Evolutionary conservation across 805 yeast genomes (phyloP).

Genomic region (Wickerhamomyces rabaulensis): DNA sequence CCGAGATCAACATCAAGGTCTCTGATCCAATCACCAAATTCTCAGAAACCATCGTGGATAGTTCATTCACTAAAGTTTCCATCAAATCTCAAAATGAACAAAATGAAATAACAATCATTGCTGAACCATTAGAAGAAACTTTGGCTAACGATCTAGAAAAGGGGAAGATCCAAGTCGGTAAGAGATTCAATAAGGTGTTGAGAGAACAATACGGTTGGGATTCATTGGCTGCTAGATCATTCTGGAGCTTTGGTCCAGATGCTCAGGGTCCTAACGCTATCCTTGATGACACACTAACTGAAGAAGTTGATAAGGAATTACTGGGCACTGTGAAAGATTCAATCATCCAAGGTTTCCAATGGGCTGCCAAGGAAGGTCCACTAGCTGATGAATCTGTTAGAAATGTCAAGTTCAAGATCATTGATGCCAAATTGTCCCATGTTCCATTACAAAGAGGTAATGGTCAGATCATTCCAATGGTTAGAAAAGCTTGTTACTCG

Average conservation of each 20-base stretch:
- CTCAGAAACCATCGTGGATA: conserved; percentile 66
- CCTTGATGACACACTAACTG: conserved; percentile 69
- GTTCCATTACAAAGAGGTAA: conserved; percentile 45
- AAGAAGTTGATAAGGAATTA: conserved; percentile 56
- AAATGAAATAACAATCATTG: conserved; percentile 59
- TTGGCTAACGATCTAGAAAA: conserved; percentile 52
- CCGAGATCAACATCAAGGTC: conserved; percentile 67
- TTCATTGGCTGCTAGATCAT: conserved; percentile 70
- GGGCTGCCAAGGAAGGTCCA: conserved; percentile 87
- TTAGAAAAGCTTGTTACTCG: conserved; percentile 78
- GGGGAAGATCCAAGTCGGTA: conserved; percentile 38
- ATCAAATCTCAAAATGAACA: conserved; percentile 50
- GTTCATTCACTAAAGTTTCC: conserved; percentile 64
- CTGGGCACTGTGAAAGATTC: conserved; percentile 44
- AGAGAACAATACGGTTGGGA: conserved; percentile 71
- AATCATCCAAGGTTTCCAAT: conserved; percentile 72
- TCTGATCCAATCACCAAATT: conserved; percentile 82
- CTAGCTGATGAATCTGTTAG: conserved; percentile 81
- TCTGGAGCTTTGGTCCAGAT: conserved; percentile 73
- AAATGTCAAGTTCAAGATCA: conserved; percentile 62
- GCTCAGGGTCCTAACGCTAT: conserved; percentile 47
- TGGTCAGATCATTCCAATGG: conserved; percentile 76
- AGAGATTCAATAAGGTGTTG: conserved; percentile 46
- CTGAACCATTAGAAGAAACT: conserved; percentile 63
- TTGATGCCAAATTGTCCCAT: conserved; percentile 51